Percentiles rank a stretch among this genome's conserved stretches.
Conservation (phyloP, 176 grass and related monocot species). For the Thinopyrum elongatum region DNA sequence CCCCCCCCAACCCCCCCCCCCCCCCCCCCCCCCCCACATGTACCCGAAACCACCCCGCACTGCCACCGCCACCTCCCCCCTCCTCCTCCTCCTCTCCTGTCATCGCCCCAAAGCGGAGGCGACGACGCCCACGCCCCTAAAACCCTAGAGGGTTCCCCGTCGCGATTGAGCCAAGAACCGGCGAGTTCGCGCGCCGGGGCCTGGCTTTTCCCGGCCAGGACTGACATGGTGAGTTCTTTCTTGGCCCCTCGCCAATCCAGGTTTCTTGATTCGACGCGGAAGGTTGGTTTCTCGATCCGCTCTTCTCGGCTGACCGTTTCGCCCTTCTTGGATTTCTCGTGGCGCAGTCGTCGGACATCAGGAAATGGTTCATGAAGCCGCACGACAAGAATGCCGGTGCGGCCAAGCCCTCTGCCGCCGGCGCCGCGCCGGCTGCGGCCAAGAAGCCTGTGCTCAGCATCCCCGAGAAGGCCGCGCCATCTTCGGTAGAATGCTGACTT, state of each 20-base stretch:
- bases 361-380: slow-evolving; percentile 97
- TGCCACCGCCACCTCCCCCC: background rate
- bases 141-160: background rate
- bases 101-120: background rate
- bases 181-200: background rate
- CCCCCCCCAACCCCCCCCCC: too few species aligned
- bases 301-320: slow-evolving; percentile 11
- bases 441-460: slow-evolving; percentile 65
- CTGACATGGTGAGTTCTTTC: slow-evolving; percentile 45
- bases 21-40: background rate
- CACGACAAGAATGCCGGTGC: slow-evolving; percentile 55
- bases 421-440: background rate
- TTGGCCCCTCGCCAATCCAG: background rate
- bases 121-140: background rate
- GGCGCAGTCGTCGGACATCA: slow-evolving; percentile 90
- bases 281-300: background rate
- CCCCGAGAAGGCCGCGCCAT: slow-evolving; percentile 41
- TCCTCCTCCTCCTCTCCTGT: background rate
- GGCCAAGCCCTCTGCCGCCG: slow-evolving; percentile 24
- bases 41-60: background rate
- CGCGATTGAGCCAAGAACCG: slow-evolving; percentile 4
- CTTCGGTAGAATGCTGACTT: slow-evolving; percentile 30
- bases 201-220: background rate
- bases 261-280: slow-evolving; percentile 18
- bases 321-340: background rate